Percentiles rank a stretch among this genome's conserved stretches.
Conservation (phyloP, 805 yeast genomes). For the Kodamaea leandrae region DNA sequence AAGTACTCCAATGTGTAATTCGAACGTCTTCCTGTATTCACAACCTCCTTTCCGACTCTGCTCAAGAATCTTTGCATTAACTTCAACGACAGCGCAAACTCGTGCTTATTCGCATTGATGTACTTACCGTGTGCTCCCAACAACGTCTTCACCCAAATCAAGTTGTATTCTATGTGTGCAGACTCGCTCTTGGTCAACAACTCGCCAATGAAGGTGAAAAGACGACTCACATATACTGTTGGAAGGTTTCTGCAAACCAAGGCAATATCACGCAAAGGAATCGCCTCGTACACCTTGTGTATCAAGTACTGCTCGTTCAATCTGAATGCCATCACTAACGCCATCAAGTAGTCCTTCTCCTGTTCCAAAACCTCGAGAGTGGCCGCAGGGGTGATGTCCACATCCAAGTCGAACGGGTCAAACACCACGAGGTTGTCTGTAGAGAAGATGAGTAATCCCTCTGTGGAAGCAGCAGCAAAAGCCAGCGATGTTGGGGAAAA, state of each 20-base stretch:
- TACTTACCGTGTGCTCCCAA: conserved; percentile 74
- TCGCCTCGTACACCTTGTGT: conserved; percentile 66
- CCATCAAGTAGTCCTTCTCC: conserved; percentile 65
- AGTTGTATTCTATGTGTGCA: conserved; percentile 79
- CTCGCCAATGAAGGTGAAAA: conserved; percentile 68
- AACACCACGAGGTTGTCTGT: conserved; percentile 72
- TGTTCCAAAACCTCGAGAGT: conserved; percentile 54
- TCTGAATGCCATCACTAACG: conserved; percentile 90
- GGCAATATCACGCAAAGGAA: conserved; percentile 68
- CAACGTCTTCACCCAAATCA: conserved; percentile 75
- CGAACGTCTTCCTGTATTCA: conserved; percentile 50
- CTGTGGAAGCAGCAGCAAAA: conserved; percentile 94
- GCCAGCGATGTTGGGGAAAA: conserved; percentile 90
- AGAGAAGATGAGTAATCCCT: conserved; percentile 81
- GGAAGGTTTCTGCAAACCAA: conserved; percentile 73
- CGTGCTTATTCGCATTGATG: conserved; percentile 59
- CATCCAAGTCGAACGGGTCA: conserved; percentile 93
- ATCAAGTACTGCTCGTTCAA: conserved; percentile 77
- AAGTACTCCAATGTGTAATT: conserved; percentile 56
- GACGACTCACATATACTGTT: conserved; percentile 63
- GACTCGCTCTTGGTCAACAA: conserved; percentile 54
- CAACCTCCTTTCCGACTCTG: conserved; percentile 73
- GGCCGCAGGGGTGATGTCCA: conserved; percentile 84
- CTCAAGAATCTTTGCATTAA: conserved; percentile 73
- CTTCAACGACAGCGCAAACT: conserved; percentile 62